These are phyloP conservation scores for Pseudocercospora fuligena DNA, from an alignment of 2,329 filamentous ascomycete species.

Conservation along the genomic window DNA sequence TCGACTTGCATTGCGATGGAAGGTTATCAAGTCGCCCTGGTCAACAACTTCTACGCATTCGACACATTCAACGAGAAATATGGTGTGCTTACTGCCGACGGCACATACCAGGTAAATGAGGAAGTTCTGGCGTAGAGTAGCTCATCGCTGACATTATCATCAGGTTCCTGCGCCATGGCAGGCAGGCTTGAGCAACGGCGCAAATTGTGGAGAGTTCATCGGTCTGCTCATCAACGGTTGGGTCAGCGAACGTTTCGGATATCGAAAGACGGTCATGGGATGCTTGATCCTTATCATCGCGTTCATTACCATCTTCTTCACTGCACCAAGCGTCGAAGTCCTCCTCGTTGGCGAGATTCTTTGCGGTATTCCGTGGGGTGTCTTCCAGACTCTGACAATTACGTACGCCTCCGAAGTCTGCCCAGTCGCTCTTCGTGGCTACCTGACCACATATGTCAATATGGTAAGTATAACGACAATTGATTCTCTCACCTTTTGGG, in stretches of 20 bases:
- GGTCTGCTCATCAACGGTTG: constrained; percentile 55
- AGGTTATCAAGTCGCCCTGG: constrained; percentile 80
- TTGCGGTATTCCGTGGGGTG: constrained; percentile 54
- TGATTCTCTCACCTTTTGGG: not conserved
- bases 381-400: constrained; percentile 56
- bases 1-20: constrained; percentile 94
- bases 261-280: constrained; percentile 51
- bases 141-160: not conserved
- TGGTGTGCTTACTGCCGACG: constrained; percentile 47
- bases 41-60: constrained; percentile 75
- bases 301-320: constrained; percentile 57
- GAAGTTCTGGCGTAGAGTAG: too few species aligned
- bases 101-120: constrained; percentile 29
- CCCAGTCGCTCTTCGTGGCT: constrained; percentile 72
- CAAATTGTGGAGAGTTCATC: constrained; percentile 50
- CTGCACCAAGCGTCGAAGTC: constrained; percentile 49
- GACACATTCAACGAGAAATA: constrained; percentile 52
- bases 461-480: not conserved
- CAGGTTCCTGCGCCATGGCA: constrained; percentile 55
- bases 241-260: constrained; percentile 53
- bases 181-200: constrained; percentile 53
- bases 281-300: constrained; percentile 49
- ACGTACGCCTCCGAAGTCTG: constrained; percentile 66
- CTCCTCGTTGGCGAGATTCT: constrained; percentile 54
- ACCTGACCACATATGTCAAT: constrained; percentile 67